Conservation (phyloP, 176 grass and related monocot genomes). For the Cocos nucifera region DNA sequence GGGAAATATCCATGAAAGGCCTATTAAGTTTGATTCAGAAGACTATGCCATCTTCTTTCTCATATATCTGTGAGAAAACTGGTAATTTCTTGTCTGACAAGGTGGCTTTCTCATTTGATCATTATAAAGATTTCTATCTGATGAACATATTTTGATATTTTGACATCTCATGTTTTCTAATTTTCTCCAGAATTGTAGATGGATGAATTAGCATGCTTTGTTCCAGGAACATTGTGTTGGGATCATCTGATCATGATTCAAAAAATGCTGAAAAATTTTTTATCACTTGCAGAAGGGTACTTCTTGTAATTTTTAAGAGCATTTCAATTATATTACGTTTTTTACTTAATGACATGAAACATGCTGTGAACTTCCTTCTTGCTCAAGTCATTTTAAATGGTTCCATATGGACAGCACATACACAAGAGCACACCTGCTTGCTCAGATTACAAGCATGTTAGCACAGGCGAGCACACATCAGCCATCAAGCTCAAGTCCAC, state of each 20-base stretch:
- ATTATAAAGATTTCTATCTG: conserved; percentile 16
- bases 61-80: conserved; percentile 94
- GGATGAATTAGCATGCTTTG: conserved; percentile 99
- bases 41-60: conserved; percentile 80
- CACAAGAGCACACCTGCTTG: too few species aligned
- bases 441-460: too few species aligned
- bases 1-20: conserved; percentile 99
- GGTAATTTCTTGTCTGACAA: conserved; percentile 74
- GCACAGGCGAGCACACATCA: too few species aligned
- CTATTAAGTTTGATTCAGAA: conserved; percentile 69
- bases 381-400: too few species aligned
- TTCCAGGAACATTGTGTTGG: conserved; percentile 84
- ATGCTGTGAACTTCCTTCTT: too few species aligned
- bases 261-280: conserved; percentile 77
- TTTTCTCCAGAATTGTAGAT: conserved; percentile 33
- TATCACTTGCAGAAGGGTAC: conserved; percentile 90
- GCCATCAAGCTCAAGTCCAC: too few species aligned
- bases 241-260: conserved; percentile 72
- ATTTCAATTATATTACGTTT: too few species aligned
- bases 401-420: too few species aligned
- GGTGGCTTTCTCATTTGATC: conserved; percentile 29
- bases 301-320: background rate
- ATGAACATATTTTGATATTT: conserved; percentile 15
- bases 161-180: too few species aligned
- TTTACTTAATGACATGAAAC: too few species aligned